Base-by-base conservation (phyloP, 768 basidiomycete genomes). In the Termitomyces sp. region DNA sequence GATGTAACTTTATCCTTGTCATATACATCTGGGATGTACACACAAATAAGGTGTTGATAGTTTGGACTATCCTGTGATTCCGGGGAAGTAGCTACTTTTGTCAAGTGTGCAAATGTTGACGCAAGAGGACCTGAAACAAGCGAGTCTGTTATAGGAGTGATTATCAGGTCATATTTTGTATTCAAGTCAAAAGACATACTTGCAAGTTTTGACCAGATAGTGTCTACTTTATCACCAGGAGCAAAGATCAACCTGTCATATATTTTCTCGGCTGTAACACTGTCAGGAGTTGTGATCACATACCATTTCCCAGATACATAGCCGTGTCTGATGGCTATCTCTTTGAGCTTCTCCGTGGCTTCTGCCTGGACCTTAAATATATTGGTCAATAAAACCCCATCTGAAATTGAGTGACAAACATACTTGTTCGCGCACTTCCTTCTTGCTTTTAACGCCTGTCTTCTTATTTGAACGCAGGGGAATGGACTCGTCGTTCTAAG, bases 1-100 rank as follows among this genome's bases (percentile, higher is more conserved):
- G 81, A 76, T 7, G 74, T 79, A 3, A 86, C 83, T 38, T 71
- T 72, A 31, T 70, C 72, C 64, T 85, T 84, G 66, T 90, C 80
- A 64, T 84, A 88, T 13, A 88, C 81, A 64, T 91, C 72, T 3
- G 88, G 86, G 18, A 90, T 64, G 60, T 89, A 90, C 15, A 91
- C 60, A 60, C 87, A 89, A 29, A 91, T 80, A 25, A 89, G 68
- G 63, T 89, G 88, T 59, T 82, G 83, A 49, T 81, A 68, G 32
- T 80, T 75, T 18, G 79, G 64, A 15, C 56, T 72, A 46, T 81
- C 78, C 42, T 69, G 67, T 7, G 49, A 56, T 48, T 70, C 66
- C 0, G 84, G 79, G 23, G 76, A 81, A 1, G 89, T 91, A 2
- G 89, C 75, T 6, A 88, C 89, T 66, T 89, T 90, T 13, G 81